Percentiles rank a stretch among this genome's conserved stretches.
Evolutionary conservation across 192 early-diverging fungal genomes (phyloP).

Genomic region (Backusella australiensis): DNA sequence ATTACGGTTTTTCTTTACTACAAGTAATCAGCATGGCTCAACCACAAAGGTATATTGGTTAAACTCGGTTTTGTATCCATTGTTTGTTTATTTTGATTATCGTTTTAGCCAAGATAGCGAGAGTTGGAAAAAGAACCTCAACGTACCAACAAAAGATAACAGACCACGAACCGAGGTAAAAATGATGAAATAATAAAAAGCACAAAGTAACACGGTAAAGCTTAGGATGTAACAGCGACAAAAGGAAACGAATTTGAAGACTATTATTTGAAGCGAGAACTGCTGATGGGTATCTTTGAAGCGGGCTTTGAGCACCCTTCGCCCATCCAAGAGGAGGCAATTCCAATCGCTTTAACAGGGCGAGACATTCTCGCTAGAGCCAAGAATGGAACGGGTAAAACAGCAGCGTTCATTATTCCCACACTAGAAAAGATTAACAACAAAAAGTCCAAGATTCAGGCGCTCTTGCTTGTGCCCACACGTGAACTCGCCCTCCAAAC

Average conservation of each 20-base stretch:
- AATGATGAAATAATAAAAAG: background rate
- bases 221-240: conserved; percentile 91
- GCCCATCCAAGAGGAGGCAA: conserved; percentile 98
- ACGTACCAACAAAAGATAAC: conserved; percentile 80
- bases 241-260: conserved; percentile 99
- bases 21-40: background rate
- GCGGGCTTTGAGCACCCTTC: conserved; percentile 98
- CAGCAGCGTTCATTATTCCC: conserved; percentile 98
- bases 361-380: conserved; percentile 97
- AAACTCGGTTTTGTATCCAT: background rate
- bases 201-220: background rate
- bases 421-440: conserved; percentile 91
- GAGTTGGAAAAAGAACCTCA: conserved; percentile 76
- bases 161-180: conserved; percentile 86
- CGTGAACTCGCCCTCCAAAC: conserved; percentile 98
- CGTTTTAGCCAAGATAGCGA: conserved; percentile 54
- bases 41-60: background rate
- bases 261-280: conserved; percentile 94
- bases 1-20: background rate
- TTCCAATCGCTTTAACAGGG: conserved; percentile 94
- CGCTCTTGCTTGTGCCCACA: conserved; percentile 92
- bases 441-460: conserved; percentile 86
- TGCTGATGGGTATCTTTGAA: conserved; percentile 99
- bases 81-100: background rate
- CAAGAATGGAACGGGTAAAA: conserved; percentile 95